Evolutionary conservation across 2,329 filamentous ascomycete species (phyloP).

Genomic region (Penicillium sp.): DNA sequence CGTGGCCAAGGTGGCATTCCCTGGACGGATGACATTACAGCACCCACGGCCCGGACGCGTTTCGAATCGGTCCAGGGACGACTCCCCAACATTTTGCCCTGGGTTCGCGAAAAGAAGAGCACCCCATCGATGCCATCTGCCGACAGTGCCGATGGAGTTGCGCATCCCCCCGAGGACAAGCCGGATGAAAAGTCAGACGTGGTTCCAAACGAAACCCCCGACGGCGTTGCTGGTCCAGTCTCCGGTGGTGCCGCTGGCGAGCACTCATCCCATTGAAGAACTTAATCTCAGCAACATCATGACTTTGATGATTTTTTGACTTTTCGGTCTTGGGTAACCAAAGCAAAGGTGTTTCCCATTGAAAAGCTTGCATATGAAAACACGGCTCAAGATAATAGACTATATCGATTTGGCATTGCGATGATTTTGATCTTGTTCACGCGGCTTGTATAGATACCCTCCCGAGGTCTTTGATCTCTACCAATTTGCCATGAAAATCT

Average conservation of each 20-base stretch:
- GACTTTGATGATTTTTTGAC: conserved; percentile 13
- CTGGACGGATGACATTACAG: conserved; percentile 36
- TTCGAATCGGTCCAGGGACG: conserved; percentile 34
- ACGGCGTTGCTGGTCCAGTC: not conserved
- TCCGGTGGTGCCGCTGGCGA: not conserved
- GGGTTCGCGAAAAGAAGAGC: conserved; percentile 26
- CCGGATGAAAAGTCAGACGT: conserved; percentile 1
- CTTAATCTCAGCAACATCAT: conserved; percentile 3
- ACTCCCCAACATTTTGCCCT: conserved; percentile 25
- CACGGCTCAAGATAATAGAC: not conserved
- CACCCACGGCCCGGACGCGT: conserved; percentile 34
- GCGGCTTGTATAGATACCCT: conserved; percentile 22
- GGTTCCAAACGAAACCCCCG: conserved; percentile 2
- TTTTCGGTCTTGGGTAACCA: conserved; percentile 1
- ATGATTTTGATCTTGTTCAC: conserved; percentile 1
- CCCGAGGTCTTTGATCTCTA: conserved; percentile 6
- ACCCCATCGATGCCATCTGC: conserved; percentile 21
- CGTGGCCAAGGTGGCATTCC: conserved; percentile 32
- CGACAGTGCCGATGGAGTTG: conserved; percentile 3
- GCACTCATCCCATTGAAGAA: conserved; percentile 4
- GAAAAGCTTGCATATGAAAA: conserved; percentile 4
- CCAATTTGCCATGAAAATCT: not conserved
- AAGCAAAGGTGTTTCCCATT: no score
- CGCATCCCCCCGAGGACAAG: conserved; percentile 4
- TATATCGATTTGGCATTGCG: not conserved